Evolutionary conservation across 1,284 basidiomycete genomes (phyloP), one percentile per base, ranked within the genome.

Genomic region (Afroboletus lepidellus): DNA sequence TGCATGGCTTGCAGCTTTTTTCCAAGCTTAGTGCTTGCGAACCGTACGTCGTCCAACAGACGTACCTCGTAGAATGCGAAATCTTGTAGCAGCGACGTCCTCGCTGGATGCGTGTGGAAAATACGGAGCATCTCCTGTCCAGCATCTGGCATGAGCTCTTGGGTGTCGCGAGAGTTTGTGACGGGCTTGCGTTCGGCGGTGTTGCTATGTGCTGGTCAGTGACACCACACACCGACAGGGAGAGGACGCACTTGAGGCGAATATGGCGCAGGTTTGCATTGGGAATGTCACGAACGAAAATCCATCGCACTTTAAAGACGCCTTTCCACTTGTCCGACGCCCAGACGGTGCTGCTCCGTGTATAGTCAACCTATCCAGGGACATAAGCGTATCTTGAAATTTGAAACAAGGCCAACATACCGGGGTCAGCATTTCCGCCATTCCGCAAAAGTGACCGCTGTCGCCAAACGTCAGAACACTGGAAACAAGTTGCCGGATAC

Each of bases 271-370:
- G 72, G 53, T 84, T 87, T 62, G 88, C 80, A 60, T 95, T 94
- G 16, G 94, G 94, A 46, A 97, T 92, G 65, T 96, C 94, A 53
- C 93, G 86, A 49, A 98, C 93, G 66, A 93, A 97, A 61, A 96
- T 87, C 94, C 95, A 98, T 54, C 87, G 81, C 48, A 96, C 91
- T 72, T 92, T 93, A 77, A 96, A 95, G 48, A 95, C 92, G 21
- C 94, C 94, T 72, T 98, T 97, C 94, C 94, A 98, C 70, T 98
- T 98, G 73, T 97, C 93, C 34, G 94, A 94, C 0, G 94, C 93
- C 94, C 94, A 98, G 9, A 98, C 94, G 3, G 88, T 96, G 56
- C 88, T 92, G 69, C 87, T 92, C 48, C 86, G 79, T 8, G 88
- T 87, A 67, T 92, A 90, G 64, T 92, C 90, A 24, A 92, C 86